phyloP scores from a whole-genome alignment of 768 basidiomycete species.

The Tephrocybe sp. region DNA sequence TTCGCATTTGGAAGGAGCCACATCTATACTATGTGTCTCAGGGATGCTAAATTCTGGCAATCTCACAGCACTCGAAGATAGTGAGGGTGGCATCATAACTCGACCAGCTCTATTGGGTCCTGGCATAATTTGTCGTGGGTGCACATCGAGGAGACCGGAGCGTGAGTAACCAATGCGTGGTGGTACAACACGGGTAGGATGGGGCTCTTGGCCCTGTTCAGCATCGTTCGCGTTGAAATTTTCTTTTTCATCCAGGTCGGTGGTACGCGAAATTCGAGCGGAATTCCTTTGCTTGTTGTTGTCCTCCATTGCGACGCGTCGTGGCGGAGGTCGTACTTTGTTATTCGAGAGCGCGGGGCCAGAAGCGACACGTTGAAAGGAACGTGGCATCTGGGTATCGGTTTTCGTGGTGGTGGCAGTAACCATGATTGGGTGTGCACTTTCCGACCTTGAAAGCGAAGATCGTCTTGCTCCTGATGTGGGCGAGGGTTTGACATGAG shows the following conservation, averaged over 20 bases:
- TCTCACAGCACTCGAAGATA: slow-evolving; percentile 16
- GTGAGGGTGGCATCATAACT: slow-evolving; percentile 39
- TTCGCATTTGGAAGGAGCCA: slow-evolving; percentile 26
- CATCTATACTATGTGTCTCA: slow-evolving; percentile 37
- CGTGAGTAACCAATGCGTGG: slow-evolving; percentile 23
- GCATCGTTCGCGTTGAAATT: slow-evolving; percentile 37
- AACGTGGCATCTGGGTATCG: slow-evolving; percentile 39
- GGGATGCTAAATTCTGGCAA: slow-evolving; percentile 15
- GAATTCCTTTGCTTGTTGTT: slow-evolving; percentile 16
- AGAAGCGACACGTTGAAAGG: slow-evolving; percentile 67
- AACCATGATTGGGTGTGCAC: slow-evolving; percentile 48
- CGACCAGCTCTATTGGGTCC: slow-evolving; percentile 47
- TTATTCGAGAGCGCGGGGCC: slow-evolving; percentile 45
- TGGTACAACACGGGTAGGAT: slow-evolving; percentile 19
- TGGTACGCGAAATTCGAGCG: slow-evolving; percentile 12
- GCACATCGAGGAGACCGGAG: slow-evolving; percentile 22
- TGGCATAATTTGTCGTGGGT: slow-evolving; percentile 40
- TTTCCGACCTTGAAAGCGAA: slow-evolving; percentile 68
- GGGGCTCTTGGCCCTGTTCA: slow-evolving; percentile 31
- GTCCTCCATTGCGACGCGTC: slow-evolving; percentile 44
- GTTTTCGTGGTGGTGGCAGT: slow-evolving; percentile 22
- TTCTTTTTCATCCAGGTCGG: slow-evolving; percentile 46
- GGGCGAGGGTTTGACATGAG: slow-evolving; percentile 32
- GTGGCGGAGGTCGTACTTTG: slow-evolving; percentile 34
- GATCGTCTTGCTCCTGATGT: slow-evolving; percentile 42